Base-by-base conservation (phyloP, 2,329 filamentous ascomycete genomes). In the Colletotrichum filicis region DNA sequence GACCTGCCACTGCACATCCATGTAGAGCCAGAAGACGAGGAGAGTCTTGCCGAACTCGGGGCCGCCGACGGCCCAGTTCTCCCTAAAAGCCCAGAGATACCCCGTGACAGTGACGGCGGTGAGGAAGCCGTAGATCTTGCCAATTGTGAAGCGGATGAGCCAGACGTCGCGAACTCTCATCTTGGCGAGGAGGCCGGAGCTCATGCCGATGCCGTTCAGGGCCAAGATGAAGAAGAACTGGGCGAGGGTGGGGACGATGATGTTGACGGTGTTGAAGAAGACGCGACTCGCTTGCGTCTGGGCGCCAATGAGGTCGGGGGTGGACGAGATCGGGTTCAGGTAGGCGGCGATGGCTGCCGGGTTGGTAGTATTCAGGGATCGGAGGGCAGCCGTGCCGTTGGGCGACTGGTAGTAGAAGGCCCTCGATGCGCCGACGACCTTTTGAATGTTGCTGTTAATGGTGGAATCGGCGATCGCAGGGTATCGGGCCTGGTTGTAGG, bases 61-160 rank as follows among this genome's bases (percentile, higher is more conserved):
- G 5, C 78, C 81, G 22, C 77, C 77, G 4, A 86, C 83, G 1
- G 73, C 62, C 85, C 85, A 87, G 32, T 76, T 78, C 57, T 83
- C 83, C 1, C 81, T 77, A 76, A 85, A 87, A 0, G 83, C 85
- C 85, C 85, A 87, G 66, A 86, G 82, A 49, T 81, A 81, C 1
- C 83, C 85, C 0, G 83, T 76, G 28, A 82, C 80, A 52, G 79
- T 80, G 2, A 87, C 75, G 0, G 83, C 80, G 14, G 80, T 82
- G 16, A 85, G 56, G 53, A 82, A 75, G 1, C 79, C 79, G 75
- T 83, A 84, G 7, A 78, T 9, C 4, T 79, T 67, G 55, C 80
- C 80, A 24, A 80, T 76, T 35, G 74, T 42, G 63, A 78, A 76
- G 55, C 79, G 78, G 58, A 77, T 63, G 2, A 78, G 19, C 62